These are phyloP conservation scores for Mycena epipterygia DNA, from an alignment of 768 basidiomycete species.

Conservation along the genomic window DNA sequence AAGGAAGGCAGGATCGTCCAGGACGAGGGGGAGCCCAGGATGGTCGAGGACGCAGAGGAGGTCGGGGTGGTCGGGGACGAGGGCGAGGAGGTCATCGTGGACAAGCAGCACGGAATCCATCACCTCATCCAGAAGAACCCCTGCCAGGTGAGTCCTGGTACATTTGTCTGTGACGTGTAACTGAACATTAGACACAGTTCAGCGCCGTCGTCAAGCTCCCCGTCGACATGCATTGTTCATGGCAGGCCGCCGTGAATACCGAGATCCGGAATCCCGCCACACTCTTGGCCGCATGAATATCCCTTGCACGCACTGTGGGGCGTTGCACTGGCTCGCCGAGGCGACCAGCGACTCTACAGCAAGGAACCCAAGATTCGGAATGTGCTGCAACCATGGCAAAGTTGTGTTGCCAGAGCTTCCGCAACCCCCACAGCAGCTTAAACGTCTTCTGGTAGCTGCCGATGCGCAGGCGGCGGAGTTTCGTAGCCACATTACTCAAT, in stretches of 20 bases:
- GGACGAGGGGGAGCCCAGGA: too few species aligned
- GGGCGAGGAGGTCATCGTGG: too few species aligned
- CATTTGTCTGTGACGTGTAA: too few species aligned
- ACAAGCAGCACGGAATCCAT: too few species aligned
- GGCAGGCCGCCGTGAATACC: not conserved
- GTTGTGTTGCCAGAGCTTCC: not conserved
- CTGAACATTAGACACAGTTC: too few species aligned
- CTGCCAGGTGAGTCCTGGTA: too few species aligned
- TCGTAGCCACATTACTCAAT: not conserved
- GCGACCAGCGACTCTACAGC: not conserved
- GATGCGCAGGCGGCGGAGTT: not conserved
- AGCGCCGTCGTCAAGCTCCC: too few species aligned
- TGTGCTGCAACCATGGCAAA: conserved; percentile 1
- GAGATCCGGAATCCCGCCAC: not conserved
- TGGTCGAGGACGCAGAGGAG: too few species aligned
- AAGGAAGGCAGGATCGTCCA: too few species aligned
- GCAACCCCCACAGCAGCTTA: not conserved
- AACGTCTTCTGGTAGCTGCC: not conserved
- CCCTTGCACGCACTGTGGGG: conserved; percentile 29
- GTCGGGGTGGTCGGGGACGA: too few species aligned
- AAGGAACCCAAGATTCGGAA: conserved; percentile 37
- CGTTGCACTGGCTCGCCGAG: conserved; percentile 35
- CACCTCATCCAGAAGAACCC: too few species aligned
- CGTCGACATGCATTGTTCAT: not conserved
- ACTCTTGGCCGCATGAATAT: conserved; percentile 28